A percentile compares a stretch with the other conserved stretches of the same genome.
Conservation (phyloP, 2,329 filamentous ascomycete species). For the Botryosphaeria dothidea region DNA sequence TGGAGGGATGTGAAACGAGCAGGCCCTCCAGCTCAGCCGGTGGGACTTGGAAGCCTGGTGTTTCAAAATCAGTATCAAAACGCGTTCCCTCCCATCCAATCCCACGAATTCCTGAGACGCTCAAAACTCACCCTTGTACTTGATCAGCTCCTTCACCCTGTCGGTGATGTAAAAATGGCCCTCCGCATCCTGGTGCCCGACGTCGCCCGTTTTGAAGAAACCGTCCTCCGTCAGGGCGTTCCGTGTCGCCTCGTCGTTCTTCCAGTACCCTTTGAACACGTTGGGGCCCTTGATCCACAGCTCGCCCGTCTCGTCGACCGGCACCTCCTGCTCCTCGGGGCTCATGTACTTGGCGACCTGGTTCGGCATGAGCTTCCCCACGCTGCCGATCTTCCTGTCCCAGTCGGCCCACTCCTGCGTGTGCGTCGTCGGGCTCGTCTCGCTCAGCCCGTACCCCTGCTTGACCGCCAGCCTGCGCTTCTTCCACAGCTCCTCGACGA, state of each 20-base stretch:
- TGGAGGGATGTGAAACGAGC: constrained; percentile 42
- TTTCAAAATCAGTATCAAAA: neutral
- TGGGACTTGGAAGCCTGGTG: constrained; percentile 48
- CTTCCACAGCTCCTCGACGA: constrained; percentile 73
- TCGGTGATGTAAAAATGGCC: constrained; percentile 91
- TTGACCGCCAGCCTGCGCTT: constrained; percentile 79
- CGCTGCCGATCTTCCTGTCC: constrained; percentile 73
- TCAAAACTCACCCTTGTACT: constrained; percentile 36
- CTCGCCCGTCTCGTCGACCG: constrained; percentile 59
- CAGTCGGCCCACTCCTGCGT: constrained; percentile 75
- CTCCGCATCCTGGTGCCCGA: constrained; percentile 73
- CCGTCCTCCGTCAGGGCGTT: constrained; percentile 74
- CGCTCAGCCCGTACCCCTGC: constrained; percentile 88
- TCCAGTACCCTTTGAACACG: constrained; percentile 76
- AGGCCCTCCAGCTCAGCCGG: constrained; percentile 51
- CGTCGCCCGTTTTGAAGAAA: constrained; percentile 89
- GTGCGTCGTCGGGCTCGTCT: constrained; percentile 80
- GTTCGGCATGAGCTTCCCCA: constrained; percentile 76
- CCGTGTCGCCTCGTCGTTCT: constrained; percentile 68
- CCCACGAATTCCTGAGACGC: too few relatives aligned
- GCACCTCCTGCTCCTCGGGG: constrained; percentile 58
- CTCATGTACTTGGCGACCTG: constrained; percentile 81
- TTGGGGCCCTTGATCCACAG: constrained; percentile 77
- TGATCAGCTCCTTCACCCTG: constrained; percentile 53
- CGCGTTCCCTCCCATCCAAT: neutral